phyloP scores from a whole-genome alignment of 1,139 yeast species.

The Fermentozyma sake region DNA sequence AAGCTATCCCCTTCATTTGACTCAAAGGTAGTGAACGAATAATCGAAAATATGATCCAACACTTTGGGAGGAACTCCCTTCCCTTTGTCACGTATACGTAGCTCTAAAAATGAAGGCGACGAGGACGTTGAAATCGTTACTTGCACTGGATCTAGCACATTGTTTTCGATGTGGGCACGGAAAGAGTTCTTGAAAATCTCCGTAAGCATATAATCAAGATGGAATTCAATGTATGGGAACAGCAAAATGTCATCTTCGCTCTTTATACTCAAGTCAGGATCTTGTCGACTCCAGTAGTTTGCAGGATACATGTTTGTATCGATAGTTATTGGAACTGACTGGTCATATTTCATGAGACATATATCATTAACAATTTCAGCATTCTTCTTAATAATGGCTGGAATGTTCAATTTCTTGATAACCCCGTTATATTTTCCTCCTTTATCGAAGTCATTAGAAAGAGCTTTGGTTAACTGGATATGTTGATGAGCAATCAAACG shows the following conservation, averaged over 20 bases:
- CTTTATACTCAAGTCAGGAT: slow-evolving; percentile 8
- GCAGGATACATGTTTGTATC: slow-evolving; percentile 38
- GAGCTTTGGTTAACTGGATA: slow-evolving; percentile 32
- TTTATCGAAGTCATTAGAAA: slow-evolving; percentile 12
- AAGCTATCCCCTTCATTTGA: slow-evolving; percentile 54
- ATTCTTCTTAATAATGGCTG: slow-evolving; percentile 56
- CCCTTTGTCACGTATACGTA: slow-evolving; percentile 81
- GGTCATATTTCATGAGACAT: slow-evolving; percentile 77
- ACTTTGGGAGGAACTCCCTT: slow-evolving; percentile 76
- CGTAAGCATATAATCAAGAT: slow-evolving; percentile 78
- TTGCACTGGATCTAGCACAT: slow-evolving; percentile 55
- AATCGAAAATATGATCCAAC: slow-evolving; percentile 69
- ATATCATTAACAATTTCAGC: slow-evolving; percentile 78
- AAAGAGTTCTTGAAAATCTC: slow-evolving; percentile 86
- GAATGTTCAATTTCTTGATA: slow-evolving; percentile 58
- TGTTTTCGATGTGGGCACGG: slow-evolving; percentile 77
- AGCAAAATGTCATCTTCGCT: slow-evolving; percentile 17
- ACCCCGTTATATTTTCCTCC: slow-evolving; percentile 63
- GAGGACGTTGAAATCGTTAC: slow-evolving; percentile 61
- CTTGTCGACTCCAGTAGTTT: slow-evolving; percentile 32
- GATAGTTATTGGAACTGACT: slow-evolving; percentile 55
- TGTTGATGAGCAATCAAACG: slow-evolving; percentile 84
- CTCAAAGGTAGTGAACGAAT: slow-evolving; percentile 77
- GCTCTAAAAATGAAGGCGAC: slow-evolving; percentile 41
- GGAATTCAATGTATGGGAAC: slow-evolving; percentile 82